Base-by-base conservation (phyloP, 495 filamentous ascomycete species). In the Penicillium subrubescens region DNA sequence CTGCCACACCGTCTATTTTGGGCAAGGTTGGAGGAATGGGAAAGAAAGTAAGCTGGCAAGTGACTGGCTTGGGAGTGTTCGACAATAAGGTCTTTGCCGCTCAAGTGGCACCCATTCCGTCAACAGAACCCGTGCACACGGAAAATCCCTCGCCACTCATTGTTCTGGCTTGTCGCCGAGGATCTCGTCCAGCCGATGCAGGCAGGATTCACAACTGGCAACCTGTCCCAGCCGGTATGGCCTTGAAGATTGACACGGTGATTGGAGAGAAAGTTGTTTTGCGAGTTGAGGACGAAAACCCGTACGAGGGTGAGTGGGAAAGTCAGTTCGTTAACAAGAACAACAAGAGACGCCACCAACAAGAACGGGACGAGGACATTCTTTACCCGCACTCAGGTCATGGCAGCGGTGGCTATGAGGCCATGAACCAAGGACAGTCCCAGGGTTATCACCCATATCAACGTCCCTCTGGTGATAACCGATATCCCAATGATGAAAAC, bases 61-160 rank as follows among this genome's bases (percentile, higher is more conserved):
- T 97, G 15, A 90, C 88, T 5, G 91, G 89, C 21, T 87, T 88
- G 15, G 92, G 86, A 8, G 82, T 82, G 56, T 89, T 83, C 66
- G 90, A 97, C 57, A 88, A 92, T 73, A 89, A 84, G 64, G 81
- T 97, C 58, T 98, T 93, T 93, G 96, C 94, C 25, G 93, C 88
- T 31, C 84, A 87, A 37, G 84, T 97, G 43, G 82, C 83, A 31
- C 92, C 94, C 10, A 82, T 94, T 1, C 90, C 90, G 2, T 73
- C 81, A 17, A 85, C 79, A 6, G 84, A 86, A 27, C 78, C 81
- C 55, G 86, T 85, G 67, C 88, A 93, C 77, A 93, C 92, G 11
- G 89, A 94, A 51, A 92, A 91, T 67, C 81, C 83, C 31, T 77
- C 80, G 7, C 92, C 92, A 17, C 79, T 90, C n/a, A 84, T 96